These are phyloP conservation scores for Neofusicoccum laricinum DNA, from an alignment of 2,329 filamentous ascomycete species.

Conservation along the genomic window DNA sequence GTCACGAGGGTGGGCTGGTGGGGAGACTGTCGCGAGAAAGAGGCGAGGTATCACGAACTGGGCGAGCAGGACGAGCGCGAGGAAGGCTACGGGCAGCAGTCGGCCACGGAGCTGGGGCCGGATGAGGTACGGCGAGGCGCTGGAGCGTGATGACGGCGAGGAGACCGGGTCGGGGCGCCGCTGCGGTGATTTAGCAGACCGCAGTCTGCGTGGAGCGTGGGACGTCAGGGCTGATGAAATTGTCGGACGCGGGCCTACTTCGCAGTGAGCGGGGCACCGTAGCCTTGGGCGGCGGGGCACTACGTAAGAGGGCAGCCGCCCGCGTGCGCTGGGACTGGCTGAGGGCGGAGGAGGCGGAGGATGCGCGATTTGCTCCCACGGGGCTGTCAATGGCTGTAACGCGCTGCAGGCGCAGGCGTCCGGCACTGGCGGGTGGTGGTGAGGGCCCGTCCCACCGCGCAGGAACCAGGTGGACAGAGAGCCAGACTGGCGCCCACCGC, in stretches of 20 bases:
- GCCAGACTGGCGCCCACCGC: not conserved
- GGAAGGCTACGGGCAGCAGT: conserved; percentile 28
- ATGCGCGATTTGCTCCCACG: conserved; percentile 15
- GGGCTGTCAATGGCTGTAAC: conserved; percentile 2
- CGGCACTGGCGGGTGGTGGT: not conserved
- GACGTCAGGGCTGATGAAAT: conserved; percentile 17
- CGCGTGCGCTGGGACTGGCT: conserved; percentile 14
- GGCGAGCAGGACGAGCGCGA: conserved; percentile 33
- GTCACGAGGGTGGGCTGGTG: conserved; percentile 13
- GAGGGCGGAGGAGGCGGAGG: conserved; percentile 8
- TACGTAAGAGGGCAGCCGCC: conserved; percentile 20
- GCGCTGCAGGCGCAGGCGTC: not conserved
- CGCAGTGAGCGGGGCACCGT: conserved; percentile 12
- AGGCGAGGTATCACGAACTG: conserved; percentile 37
- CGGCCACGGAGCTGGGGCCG: conserved; percentile 23
- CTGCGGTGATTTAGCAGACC: conserved; percentile 20
- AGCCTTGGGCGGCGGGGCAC: conserved; percentile 17
- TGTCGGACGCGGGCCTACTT: conserved; percentile 14
- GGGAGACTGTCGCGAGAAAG: conserved; percentile 27
- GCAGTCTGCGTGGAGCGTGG: conserved; percentile 20
- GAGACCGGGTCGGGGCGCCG: conserved; percentile 16
- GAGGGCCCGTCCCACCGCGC: conserved; percentile 4
- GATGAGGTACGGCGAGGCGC: conserved; percentile 10
- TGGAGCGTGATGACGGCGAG: not conserved
- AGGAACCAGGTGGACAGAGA: not conserved